Evolutionary conservation across 306 rosid species (phyloP).

Genomic region (Quercus variabilis): DNA sequence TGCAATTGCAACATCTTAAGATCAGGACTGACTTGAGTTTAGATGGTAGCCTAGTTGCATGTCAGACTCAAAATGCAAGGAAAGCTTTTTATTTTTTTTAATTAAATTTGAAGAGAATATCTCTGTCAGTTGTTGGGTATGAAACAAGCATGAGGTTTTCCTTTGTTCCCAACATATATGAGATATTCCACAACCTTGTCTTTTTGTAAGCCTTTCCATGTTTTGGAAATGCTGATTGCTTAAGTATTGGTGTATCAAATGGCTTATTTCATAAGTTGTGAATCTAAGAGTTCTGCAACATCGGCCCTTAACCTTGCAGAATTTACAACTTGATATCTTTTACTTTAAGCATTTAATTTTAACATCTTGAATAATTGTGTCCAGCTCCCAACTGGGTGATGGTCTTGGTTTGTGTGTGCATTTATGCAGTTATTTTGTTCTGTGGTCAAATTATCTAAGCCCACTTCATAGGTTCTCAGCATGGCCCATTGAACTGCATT

Average conservation of each 20-base stretch:
- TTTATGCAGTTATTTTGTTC: too few relatives aligned
- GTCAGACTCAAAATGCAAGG: too few relatives aligned
- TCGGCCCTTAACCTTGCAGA: too few relatives aligned
- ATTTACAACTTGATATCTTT: not conserved
- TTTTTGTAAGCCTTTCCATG: not conserved
- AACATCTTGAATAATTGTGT: too few relatives aligned
- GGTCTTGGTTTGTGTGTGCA: too few relatives aligned
- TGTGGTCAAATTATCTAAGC: too few relatives aligned
- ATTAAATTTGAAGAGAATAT: not conserved
- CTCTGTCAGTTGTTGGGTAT: not conserved
- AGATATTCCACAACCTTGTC: not conserved
- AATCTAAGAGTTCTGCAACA: not conserved
- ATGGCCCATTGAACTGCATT: too few relatives aligned
- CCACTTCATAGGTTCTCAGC: too few relatives aligned
- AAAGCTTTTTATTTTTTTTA: not conserved
- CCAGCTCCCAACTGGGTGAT: too few relatives aligned
- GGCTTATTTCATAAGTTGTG: not conserved
- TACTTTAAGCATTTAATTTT: too few relatives aligned
- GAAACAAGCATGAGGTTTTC: not conserved
- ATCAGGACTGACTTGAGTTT: too few relatives aligned
- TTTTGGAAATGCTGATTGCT: not conserved
- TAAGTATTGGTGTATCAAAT: not conserved
- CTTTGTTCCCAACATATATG: not conserved
- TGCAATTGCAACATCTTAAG: not conserved
- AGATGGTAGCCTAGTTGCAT: not conserved